Evolutionary conservation across 768 basidiomycete species (phyloP).

Genomic region (Holtermannia corniformis): DNA sequence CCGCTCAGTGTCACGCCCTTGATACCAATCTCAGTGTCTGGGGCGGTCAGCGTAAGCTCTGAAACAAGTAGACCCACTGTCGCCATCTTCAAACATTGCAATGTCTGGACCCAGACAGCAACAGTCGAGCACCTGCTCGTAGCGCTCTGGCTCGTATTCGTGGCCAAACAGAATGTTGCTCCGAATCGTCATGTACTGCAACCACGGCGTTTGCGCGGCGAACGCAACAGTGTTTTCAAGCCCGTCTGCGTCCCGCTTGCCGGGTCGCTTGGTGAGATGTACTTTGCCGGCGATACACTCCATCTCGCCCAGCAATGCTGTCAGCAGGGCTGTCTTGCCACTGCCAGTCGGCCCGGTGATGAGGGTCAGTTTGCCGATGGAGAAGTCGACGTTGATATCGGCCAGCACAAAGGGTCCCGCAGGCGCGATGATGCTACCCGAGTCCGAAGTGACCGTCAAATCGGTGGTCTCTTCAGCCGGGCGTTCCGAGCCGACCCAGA

Average conservation of each 20-base stretch:
- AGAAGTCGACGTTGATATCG: conserved; percentile 62
- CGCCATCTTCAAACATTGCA: conserved; percentile 47
- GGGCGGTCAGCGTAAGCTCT: background rate
- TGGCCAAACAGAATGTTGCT: conserved; percentile 41
- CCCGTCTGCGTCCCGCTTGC: conserved; percentile 41
- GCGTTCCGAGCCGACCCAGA: conserved; percentile 44
- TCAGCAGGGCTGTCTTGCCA: conserved; percentile 71
- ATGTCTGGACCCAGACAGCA: conserved; percentile 35
- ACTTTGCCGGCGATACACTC: conserved; percentile 47
- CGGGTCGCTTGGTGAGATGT: conserved; percentile 58
- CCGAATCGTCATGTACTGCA: conserved; percentile 41
- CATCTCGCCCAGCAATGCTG: conserved; percentile 43
- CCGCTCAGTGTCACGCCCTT: conserved; percentile 33
- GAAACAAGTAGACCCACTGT: conserved; percentile 10
- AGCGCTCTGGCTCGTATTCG: conserved; percentile 36
- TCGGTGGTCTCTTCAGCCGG: conserved; percentile 1
- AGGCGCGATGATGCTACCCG: conserved; percentile 1
- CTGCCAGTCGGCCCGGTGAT: conserved; percentile 66
- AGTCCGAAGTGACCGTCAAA: background rate
- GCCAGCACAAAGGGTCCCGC: conserved; percentile 51
- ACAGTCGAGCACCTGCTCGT: conserved; percentile 33
- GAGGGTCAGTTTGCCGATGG: conserved; percentile 59
- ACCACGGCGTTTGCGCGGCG: conserved; percentile 54
- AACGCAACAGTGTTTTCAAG: conserved; percentile 53
- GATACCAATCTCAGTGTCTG: conserved; percentile 32